These are phyloP conservation scores for Eucalyptus sideroxylon DNA, from an alignment of 345 rosid genomes.

Conservation along the genomic window DNA sequence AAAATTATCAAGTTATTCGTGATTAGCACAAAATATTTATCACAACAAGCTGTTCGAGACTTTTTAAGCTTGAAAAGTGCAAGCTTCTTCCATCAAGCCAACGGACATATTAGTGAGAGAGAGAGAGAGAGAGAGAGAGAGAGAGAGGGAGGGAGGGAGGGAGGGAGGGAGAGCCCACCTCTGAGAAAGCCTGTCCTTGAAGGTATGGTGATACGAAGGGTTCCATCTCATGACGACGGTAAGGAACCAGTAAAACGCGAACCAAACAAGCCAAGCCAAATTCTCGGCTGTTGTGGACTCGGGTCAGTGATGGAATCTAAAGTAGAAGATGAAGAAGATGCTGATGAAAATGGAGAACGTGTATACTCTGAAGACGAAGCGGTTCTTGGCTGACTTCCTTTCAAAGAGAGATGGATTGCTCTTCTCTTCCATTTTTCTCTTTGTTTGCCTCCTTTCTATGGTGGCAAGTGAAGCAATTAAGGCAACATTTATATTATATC, in stretches of 20 bases:
- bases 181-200: constrained; percentile 8
- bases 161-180: neutral
- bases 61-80: neutral
- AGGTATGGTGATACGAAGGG: neutral
- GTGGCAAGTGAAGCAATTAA: neutral
- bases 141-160: neutral
- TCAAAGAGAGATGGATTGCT: neutral
- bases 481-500: neutral
- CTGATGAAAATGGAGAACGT: neutral
- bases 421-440: neutral
- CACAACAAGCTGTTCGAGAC: neutral
- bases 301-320: neutral
- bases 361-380: neutral
- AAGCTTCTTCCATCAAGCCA: neutral
- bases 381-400: neutral
- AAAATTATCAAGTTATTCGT: neutral
- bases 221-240: constrained; percentile 1
- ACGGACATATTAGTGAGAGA: neutral
- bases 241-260: constrained; percentile 12
- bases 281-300: neutral
- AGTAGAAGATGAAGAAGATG: neutral
- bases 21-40: neutral
- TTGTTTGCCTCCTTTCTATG: neutral
- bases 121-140: neutral
- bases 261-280: constrained; percentile 18